These are phyloP conservation scores for Boletus reticuloceps DNA, from an alignment of 768 basidiomycete genomes.

Conservation along the genomic window DNA sequence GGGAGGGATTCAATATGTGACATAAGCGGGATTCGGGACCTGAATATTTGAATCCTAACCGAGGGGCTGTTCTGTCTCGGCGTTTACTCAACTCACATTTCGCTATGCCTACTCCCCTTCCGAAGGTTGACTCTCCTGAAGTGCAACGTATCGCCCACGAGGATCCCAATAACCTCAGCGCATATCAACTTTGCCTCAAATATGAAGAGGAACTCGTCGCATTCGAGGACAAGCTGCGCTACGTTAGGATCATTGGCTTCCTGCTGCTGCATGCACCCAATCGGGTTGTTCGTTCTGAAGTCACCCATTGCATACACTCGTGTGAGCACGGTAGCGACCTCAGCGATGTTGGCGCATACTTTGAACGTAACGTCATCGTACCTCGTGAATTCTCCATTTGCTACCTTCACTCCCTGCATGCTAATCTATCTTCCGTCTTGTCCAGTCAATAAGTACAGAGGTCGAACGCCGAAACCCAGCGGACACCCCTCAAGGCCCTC, in stretches of 20 bases:
- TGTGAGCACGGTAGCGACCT: not conserved
- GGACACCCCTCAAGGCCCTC: conserved; percentile 14
- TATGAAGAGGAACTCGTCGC: no score
- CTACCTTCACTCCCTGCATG: not conserved
- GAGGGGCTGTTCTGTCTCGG: no score
- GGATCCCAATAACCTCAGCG: no score
- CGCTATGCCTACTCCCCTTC: no score
- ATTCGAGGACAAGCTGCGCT: no score
- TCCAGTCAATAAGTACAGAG: conserved; percentile 15
- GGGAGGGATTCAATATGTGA: no score
- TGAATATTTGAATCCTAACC: no score
- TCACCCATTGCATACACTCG: conserved; percentile 2
- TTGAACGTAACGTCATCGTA: conserved; percentile 5
- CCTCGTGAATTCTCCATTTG: not conserved
- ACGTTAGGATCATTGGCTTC: conserved; percentile 4
- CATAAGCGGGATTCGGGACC: no score
- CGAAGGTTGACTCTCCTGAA: no score
- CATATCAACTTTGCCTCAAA: no score
- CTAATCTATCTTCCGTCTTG: not conserved
- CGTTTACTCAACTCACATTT: no score
- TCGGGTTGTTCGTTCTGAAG: not conserved
- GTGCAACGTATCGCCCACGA: no score
- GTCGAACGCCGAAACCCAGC: conserved; percentile 19
- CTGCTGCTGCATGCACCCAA: conserved; percentile 5
- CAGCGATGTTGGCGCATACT: not conserved